Evolutionary conservation across 306 rosid genomes (phyloP).

Genomic region (Herpetospermum pedunculosum): DNA sequence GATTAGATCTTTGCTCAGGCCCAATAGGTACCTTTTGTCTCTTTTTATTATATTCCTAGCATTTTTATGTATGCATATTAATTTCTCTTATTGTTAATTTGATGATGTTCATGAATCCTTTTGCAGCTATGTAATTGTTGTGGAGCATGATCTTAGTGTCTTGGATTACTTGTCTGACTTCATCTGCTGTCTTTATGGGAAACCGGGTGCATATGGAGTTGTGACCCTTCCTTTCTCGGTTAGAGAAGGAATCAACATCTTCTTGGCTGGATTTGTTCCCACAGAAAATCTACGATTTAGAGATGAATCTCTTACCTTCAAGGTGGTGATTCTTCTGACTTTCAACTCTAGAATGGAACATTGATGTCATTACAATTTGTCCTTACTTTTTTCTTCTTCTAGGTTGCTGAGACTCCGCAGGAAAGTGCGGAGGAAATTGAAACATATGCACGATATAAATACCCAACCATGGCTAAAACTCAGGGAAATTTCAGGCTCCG

Average conservation of each 20-base stretch:
- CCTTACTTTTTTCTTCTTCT: slow-evolving; percentile 20
- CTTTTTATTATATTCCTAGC: background rate
- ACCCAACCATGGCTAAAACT: slow-evolving; percentile 87
- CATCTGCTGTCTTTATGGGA: slow-evolving; percentile 95
- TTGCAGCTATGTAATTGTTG: slow-evolving; percentile 95
- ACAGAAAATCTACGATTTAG: slow-evolving; percentile 95
- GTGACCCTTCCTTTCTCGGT: slow-evolving; percentile 99
- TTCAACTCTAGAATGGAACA: background rate
- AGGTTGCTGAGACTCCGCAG: slow-evolving; percentile 99
- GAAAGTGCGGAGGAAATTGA: slow-evolving; percentile 87
- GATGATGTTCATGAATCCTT: slow-evolving; percentile 1
- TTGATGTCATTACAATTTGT: background rate
- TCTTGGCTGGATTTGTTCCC: slow-evolving; percentile 97
- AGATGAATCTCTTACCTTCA: slow-evolving; percentile 86
- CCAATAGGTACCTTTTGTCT: slow-evolving; percentile 46
- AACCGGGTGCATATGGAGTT: slow-evolving; percentile 99
- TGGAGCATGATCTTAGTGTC: slow-evolving; percentile 98
- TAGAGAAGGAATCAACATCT: slow-evolving; percentile 96
- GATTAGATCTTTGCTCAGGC: slow-evolving; percentile 76
- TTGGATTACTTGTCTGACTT: slow-evolving; percentile 97
- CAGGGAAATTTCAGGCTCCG: slow-evolving; percentile 80
- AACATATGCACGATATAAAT: slow-evolving; percentile 81
- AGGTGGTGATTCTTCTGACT: slow-evolving; percentile 26
- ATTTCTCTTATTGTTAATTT: background rate
- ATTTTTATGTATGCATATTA: background rate